phyloP scores from a whole-genome alignment of 2,329 filamentous ascomycete genomes.

The Fonsecaea pedrosoi region DNA sequence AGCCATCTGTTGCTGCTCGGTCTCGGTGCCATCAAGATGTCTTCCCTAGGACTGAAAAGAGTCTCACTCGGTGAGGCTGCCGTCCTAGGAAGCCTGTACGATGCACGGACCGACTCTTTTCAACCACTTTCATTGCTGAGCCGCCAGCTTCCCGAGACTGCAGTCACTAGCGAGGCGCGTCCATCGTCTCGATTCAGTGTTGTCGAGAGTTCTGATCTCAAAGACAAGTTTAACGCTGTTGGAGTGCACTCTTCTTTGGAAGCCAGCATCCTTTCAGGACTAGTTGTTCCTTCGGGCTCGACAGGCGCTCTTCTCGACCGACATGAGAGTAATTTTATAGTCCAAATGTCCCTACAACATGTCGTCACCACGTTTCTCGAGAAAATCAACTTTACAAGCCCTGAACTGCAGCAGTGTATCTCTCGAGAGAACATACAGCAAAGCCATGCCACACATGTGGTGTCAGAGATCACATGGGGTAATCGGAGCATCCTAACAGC shows the following conservation, averaged over 20 bases:
- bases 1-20: background rate
- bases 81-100: slow-evolving; percentile 36
- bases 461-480: slow-evolving; percentile 37
- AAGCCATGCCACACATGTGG: slow-evolving; percentile 34
- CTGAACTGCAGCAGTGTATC: slow-evolving; percentile 18
- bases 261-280: slow-evolving; percentile 36
- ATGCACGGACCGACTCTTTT: slow-evolving; percentile 37
- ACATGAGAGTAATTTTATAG: slow-evolving; percentile 18
- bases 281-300: slow-evolving; percentile 29
- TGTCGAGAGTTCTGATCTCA: slow-evolving; percentile 24
- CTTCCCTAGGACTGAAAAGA: slow-evolving; percentile 4
- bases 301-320: slow-evolving; percentile 29
- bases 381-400: slow-evolving; percentile 27
- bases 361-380: slow-evolving; percentile 31
- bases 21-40: background rate
- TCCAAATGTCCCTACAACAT: slow-evolving; percentile 32
- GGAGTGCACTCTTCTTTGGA: slow-evolving; percentile 31
- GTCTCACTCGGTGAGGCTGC: slow-evolving; percentile 35
- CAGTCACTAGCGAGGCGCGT: slow-evolving; percentile 14
- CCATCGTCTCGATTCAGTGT: slow-evolving; percentile 1
- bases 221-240: slow-evolving; percentile 34
- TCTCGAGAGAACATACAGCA: slow-evolving; percentile 11
- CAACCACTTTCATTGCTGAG: slow-evolving; percentile 27
- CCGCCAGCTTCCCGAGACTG: slow-evolving; percentile 15
- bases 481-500: slow-evolving; percentile 31